Evolutionary conservation across 345 rosid species (phyloP), one percentile per base, ranked within the genome.

Genomic region (Barbarea vulgaris): DNA sequence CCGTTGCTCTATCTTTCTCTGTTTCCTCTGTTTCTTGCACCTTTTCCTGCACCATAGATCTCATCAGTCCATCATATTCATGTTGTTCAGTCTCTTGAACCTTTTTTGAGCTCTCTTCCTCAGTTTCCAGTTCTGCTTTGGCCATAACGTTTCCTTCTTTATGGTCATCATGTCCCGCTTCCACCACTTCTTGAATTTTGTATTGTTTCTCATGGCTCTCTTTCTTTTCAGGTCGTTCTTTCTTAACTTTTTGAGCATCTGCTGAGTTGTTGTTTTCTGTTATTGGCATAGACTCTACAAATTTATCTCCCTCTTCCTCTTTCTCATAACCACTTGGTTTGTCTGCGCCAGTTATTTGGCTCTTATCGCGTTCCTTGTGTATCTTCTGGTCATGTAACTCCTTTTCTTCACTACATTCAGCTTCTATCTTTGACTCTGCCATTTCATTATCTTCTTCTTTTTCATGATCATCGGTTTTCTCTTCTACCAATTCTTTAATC

Each of bases 361-460:
- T 24, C 25, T 75, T 57, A 25, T 58, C 59, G 13, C 44, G 52
- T 68, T 75, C 68, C 34, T 67, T 75, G 55, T 68, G 61, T 68
- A 27, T 68, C 58, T 37, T 50, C 0, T 36, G 69, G 60, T 60
- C 64, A 68, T 52, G 37, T 2, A 69, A 69, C 33, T 51, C 41
- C 1, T 33, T 18, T 69, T 69, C 19, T 39, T 76, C 64, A 17
- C 7, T 17, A 22, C 5, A 6, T 15, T 50, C 73, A 58, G 3
- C 39, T 34, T 69, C 59, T 44, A 22, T 54, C 42, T 76, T 60
- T 9, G 10, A 7, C 44, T 63, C 71, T 18, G n/a, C 1, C 0
- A 4, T 18, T 61, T 11, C 39, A 8, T 50, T 36, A 28, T 50
- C 61, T 34, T 47, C 36, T 19, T 28, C 10, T 28, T 56, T 14